Percentiles rank a stretch among this genome's conserved stretches.
Conservation (phyloP, 371 early-diverging fungal genomes). For the Amoeboaphelidium protococcarum region DNA sequence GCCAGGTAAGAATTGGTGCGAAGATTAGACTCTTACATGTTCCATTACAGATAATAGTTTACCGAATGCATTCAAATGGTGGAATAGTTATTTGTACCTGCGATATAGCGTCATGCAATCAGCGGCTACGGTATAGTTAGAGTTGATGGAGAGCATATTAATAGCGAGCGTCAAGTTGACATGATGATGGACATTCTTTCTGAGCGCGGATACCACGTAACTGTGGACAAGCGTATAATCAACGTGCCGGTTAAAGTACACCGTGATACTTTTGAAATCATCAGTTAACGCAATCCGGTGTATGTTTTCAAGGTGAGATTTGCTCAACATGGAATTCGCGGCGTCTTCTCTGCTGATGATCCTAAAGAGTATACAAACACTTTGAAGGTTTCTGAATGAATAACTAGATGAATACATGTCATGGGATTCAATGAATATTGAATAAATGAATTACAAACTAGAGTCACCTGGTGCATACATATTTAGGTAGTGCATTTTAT, state of each 20-base stretch:
- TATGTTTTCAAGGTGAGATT: background rate
- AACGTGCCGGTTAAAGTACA: constrained; percentile 26
- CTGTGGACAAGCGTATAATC: constrained; percentile 23
- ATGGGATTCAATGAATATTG: too few species aligned
- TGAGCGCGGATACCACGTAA: constrained; percentile 32
- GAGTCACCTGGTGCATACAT: too few species aligned
- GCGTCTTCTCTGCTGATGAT: too few species aligned
- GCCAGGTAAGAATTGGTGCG: constrained; percentile 17
- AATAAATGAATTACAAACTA: too few species aligned
- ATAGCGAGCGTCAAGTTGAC: constrained; percentile 21
- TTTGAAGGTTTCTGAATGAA: too few species aligned
- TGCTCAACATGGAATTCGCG: background rate
- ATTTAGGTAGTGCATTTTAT: too few species aligned
- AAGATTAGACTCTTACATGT: background rate
- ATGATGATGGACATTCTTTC: constrained; percentile 35
- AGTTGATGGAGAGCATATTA: constrained; percentile 12
- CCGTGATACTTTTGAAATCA: constrained; percentile 27
- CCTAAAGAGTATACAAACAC: too few species aligned
- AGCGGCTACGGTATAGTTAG: constrained; percentile 29
- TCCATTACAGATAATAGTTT: background rate
- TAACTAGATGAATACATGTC: too few species aligned
- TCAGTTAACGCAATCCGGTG: constrained; percentile 3
- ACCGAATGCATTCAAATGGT: background rate
- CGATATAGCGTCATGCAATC: constrained; percentile 17
- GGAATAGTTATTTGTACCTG: background rate